Conservation (phyloP, 1,139 yeast genomes). For the Yamadazyma conglobata region DNA sequence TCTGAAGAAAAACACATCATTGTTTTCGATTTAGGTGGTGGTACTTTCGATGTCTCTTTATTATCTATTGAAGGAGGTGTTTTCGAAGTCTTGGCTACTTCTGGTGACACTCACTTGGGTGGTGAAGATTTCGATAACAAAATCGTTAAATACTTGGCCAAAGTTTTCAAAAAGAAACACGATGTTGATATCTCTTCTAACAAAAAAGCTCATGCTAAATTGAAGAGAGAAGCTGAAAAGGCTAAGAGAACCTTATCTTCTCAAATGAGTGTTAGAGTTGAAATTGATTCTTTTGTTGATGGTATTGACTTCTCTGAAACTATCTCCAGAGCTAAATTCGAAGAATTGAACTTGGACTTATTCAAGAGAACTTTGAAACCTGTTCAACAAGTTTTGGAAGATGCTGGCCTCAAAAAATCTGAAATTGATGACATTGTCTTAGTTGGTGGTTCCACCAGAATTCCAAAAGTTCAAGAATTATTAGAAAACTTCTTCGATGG, state of each 20-base stretch:
- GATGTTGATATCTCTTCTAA: slow-evolving; percentile 70
- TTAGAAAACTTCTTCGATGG: slow-evolving; percentile 86
- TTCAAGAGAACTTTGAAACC: slow-evolving; percentile 91
- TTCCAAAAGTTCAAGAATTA: slow-evolving; percentile 93
- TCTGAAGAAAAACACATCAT: slow-evolving; percentile 47
- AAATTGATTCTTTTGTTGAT: slow-evolving; percentile 91
- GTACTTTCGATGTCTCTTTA: slow-evolving; percentile 52
- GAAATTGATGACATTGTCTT: slow-evolving; percentile 89
- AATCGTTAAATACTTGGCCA: slow-evolving; percentile 79
- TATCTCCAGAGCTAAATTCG: slow-evolving; percentile 91
- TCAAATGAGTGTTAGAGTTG: slow-evolving; percentile 85
- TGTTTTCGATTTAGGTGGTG: slow-evolving; percentile 54
- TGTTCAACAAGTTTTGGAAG: slow-evolving; percentile 88
- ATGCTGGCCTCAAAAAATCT: slow-evolving; percentile 77
- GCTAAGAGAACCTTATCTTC: slow-evolving; percentile 93
- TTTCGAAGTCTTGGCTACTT: slow-evolving; percentile 50
- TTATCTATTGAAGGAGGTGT: slow-evolving; percentile 52
- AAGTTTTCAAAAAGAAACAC: slow-evolving; percentile 86
- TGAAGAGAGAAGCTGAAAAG: slow-evolving; percentile 95
- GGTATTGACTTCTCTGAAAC: slow-evolving; percentile 95
- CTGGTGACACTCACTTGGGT: slow-evolving; percentile 56
- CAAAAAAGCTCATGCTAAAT: slow-evolving; percentile 78
- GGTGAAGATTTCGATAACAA: slow-evolving; percentile 97
- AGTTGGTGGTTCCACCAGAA: slow-evolving; percentile 98
- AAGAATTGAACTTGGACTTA: slow-evolving; percentile 82